Base-by-base conservation (phyloP, 2,329 filamentous ascomycete species). In the Sarocladiaceae sp. region DNA sequence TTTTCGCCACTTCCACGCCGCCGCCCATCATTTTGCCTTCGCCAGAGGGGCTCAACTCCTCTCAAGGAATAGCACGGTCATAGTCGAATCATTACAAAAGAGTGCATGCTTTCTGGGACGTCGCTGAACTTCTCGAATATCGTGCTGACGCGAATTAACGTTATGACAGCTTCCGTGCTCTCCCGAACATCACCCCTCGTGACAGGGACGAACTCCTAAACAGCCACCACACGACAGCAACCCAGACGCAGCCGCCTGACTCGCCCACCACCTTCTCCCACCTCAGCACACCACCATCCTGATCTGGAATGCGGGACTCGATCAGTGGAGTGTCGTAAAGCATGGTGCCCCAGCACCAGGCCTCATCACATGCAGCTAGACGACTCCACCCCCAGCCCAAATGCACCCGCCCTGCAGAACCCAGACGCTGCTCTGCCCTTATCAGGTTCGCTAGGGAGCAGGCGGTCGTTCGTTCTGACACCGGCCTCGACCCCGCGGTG, bases 291-390 rank as follows among this genome's bases (percentile, higher is more conserved):
- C 40, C 40, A 44, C 23, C 23, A 44, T 44, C 40, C 40, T 17
- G 13, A 44, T 44, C 18, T 44, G 40, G 40, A 44, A 44, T 44
- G 40, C 40, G 40, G 40, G 40, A 44, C 40, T 44, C 22, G 40
- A 44, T 44, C 40, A 44, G 22, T 44, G 40, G 23, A 26, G 5
- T 12, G 40, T 26, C 8, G n/a, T n/a, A 20, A 44, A 28, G 23
- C 22, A n/a, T 44, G 40, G 23, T 5, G 6, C 40, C 22, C 15
- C 4, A 22, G 11, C 40, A 44, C 13, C 40, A 26, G 40, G 40
- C 40, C 40, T 26, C 40, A 44, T 44, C 40, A 44, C 40, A 44
- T 44, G 40, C 40, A 44, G 23, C 40, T 44, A 44, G 15, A 28
- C 40, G 15, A 26, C 40, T 44, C 40, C 40, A 44, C 40, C 18